Evolutionary conservation across 768 basidiomycete genomes (phyloP).

Genomic region (Aureoboletus auriporus): DNA sequence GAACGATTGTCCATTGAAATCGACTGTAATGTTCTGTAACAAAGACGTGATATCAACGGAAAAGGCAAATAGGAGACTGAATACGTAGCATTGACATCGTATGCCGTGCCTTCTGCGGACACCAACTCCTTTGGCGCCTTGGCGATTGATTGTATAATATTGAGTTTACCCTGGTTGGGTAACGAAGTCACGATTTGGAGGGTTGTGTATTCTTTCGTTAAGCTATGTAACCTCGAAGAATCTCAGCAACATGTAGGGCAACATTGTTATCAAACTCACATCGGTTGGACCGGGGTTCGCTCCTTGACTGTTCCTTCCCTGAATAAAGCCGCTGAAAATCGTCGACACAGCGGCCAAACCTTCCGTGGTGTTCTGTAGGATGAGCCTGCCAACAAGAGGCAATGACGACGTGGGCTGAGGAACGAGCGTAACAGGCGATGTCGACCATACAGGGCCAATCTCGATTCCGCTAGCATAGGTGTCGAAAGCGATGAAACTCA

Average conservation of each 20-base stretch:
- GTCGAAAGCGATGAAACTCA: conserved; percentile 59
- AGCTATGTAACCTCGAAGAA: conserved; percentile 59
- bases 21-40: conserved; percentile 55
- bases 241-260: conserved; percentile 2
- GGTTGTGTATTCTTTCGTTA: conserved; percentile 63
- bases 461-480: conserved; percentile 48
- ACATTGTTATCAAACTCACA: conserved; percentile 32
- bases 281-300: conserved; percentile 53
- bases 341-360: conserved; percentile 57
- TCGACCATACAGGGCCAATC: conserved; percentile 56
- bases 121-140: conserved; percentile 56
- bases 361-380: conserved; percentile 51
- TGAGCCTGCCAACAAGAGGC: conserved; percentile 56
- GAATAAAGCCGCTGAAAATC: conserved; percentile 70
- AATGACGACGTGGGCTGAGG: conserved; percentile 51
- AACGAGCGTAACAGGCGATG: conserved; percentile 46
- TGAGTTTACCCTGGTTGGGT: conserved; percentile 57
- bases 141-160: conserved; percentile 60
- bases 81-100: conserved; percentile 58
- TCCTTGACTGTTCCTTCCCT: conserved; percentile 61
- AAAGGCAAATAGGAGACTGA: conserved; percentile 67
- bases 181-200: conserved; percentile 56
- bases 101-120: conserved; percentile 57
- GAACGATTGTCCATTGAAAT: conserved; percentile 49
- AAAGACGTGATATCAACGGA: conserved; percentile 63